These are phyloP conservation scores for Acanthamoeba lugdunensis DNA, from an alignment of 208 protist genomes.

Conservation along the genomic window DNA sequence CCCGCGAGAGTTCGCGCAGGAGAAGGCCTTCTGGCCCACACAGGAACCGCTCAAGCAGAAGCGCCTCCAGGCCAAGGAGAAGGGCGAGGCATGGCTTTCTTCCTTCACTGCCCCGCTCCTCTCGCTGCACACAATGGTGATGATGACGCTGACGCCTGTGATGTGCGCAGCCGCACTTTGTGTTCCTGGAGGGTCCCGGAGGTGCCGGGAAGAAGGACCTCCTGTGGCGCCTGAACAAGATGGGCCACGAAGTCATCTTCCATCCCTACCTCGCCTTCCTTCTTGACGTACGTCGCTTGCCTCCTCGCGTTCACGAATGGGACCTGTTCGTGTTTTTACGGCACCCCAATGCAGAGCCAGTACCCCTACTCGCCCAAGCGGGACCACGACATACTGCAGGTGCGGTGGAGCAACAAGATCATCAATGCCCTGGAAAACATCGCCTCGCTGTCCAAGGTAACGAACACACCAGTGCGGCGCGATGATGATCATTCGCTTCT, in stretches of 20 bases:
- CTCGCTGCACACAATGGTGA: background rate
- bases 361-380: background rate
- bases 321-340: background rate
- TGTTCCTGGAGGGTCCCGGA: conserved; percentile 54
- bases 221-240: conserved; percentile 59
- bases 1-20: background rate
- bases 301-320: background rate
- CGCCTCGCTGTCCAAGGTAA: background rate
- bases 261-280: conserved; percentile 22
- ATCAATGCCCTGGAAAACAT: conserved; percentile 50
- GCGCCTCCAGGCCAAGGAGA: conserved; percentile 34
- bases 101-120: too few relatives aligned
- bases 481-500: background rate
- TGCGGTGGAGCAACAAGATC: conserved; percentile 43
- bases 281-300: background rate
- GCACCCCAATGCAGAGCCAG: background rate
- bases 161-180: conserved; percentile 13
- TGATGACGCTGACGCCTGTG: background rate
- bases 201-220: conserved; percentile 66
- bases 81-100: background rate
- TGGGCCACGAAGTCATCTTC: conserved; percentile 49
- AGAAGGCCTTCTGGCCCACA: conserved; percentile 31
- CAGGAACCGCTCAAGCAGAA: conserved; percentile 31
- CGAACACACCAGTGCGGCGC: background rate
- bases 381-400: conserved; percentile 26